phyloP scores from a whole-genome alignment of 805 yeast species.

The Priceomyces castillae region DNA sequence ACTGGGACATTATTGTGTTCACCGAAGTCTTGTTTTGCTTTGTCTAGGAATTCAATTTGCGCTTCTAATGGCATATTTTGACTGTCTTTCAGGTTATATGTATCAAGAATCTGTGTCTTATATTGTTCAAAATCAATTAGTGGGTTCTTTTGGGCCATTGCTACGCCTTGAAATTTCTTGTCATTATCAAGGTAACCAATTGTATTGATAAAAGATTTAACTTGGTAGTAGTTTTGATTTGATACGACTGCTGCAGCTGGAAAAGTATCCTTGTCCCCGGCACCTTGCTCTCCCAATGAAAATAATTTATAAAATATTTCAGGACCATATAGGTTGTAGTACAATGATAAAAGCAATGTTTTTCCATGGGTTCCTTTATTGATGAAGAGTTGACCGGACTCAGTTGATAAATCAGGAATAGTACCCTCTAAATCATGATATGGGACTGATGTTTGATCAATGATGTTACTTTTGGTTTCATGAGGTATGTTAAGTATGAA shows the following conservation, averaged over 20 bases:
- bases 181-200: slow-evolving; percentile 27
- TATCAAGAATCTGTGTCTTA: background rate
- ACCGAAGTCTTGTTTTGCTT: slow-evolving; percentile 17
- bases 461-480: slow-evolving; percentile 8
- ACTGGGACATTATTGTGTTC: slow-evolving; percentile 19
- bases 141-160: slow-evolving; percentile 35
- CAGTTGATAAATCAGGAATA: slow-evolving; percentile 66
- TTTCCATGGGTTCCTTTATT: slow-evolving; percentile 56
- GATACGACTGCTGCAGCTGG: slow-evolving; percentile 34
- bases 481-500: slow-evolving; percentile 18
- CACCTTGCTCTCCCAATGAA: slow-evolving; percentile 50
- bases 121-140: slow-evolving; percentile 7
- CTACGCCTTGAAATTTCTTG: slow-evolving; percentile 31
- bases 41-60: slow-evolving; percentile 24
- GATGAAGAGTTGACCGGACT: slow-evolving; percentile 64
- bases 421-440: slow-evolving; percentile 67
- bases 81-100: slow-evolving; percentile 2
- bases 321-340: slow-evolving; percentile 67
- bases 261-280: slow-evolving; percentile 39
- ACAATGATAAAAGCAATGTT: slow-evolving; percentile 57
- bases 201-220: slow-evolving; percentile 38
- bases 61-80: slow-evolving; percentile 15
- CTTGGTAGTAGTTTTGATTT: slow-evolving; percentile 36
- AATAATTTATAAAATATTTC: slow-evolving; percentile 56
- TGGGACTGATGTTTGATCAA: slow-evolving; percentile 29